These are phyloP conservation scores for Dactylellina leptospora DNA, from an alignment of 2,329 filamentous ascomycete species.

Conservation along the genomic window DNA sequence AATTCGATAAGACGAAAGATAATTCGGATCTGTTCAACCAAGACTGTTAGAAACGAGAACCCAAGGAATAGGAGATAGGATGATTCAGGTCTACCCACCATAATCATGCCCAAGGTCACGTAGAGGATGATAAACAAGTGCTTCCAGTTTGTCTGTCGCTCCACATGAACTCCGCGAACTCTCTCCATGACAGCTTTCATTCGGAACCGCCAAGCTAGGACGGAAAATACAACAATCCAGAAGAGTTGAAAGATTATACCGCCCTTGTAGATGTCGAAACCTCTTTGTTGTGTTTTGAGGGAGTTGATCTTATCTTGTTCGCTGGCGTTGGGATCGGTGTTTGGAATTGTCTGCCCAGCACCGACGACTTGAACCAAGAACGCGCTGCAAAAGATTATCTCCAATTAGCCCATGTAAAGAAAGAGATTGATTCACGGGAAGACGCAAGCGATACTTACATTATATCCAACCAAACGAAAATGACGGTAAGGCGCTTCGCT, in stretches of 20 bases:
- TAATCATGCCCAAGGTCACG: slow-evolving; percentile 60
- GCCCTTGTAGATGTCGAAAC: slow-evolving; percentile 65
- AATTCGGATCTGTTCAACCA: slow-evolving; percentile 64
- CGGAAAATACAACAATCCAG: slow-evolving; percentile 65
- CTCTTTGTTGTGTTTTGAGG: slow-evolving; percentile 57
- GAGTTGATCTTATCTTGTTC: slow-evolving; percentile 57
- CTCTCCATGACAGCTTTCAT: slow-evolving; percentile 18
- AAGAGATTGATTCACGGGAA: background rate
- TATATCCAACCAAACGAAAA: slow-evolving; percentile 65
- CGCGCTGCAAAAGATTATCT: slow-evolving; percentile 54
- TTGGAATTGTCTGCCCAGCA: slow-evolving; percentile 59
- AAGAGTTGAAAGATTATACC: slow-evolving; percentile 66
- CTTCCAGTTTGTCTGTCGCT: slow-evolving; percentile 53
- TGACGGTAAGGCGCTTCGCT: slow-evolving; percentile 61
- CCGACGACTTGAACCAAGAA: slow-evolving; percentile 64
- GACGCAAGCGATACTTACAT: slow-evolving; percentile 58
- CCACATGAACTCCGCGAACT: slow-evolving; percentile 9
- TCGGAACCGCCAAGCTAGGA: slow-evolving; percentile 60
- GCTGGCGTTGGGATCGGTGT: slow-evolving; percentile 59
- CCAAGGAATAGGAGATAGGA: background rate
- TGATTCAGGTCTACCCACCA: slow-evolving; percentile 55
- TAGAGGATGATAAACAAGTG: slow-evolving; percentile 59
- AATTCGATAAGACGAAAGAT: slow-evolving; percentile 71
- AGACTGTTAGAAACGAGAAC: background rate
- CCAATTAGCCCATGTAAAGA: background rate